These are phyloP conservation scores for Stephania yunnanensis DNA, from an alignment of 164 flowering plant genomes.

Conservation along the genomic window DNA sequence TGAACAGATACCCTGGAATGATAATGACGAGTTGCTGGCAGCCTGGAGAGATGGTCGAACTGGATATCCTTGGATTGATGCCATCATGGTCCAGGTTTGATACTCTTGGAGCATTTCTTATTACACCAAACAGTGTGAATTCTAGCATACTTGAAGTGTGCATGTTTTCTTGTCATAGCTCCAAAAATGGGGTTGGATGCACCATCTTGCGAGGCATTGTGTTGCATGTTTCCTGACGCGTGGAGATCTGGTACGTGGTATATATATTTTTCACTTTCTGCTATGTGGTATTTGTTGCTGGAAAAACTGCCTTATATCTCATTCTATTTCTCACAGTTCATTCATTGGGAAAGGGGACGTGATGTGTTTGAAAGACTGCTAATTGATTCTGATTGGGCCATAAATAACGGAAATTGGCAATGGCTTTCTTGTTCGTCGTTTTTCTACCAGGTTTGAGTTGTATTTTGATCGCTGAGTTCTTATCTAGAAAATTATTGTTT, in stretches of 20 bases:
- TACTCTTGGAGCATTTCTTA: conserved; percentile 6
- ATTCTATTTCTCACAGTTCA: conserved; percentile 39
- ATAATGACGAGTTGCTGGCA: conserved; percentile 47
- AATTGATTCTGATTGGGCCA: conserved; percentile 95
- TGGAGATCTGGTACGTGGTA: conserved; percentile 75
- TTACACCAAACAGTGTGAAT: neutral
- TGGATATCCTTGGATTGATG: conserved; percentile 99
- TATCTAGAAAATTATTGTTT: neutral
- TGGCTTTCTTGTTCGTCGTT: conserved; percentile 98
- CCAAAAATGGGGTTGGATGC: conserved; percentile 96
- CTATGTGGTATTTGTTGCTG: conserved; percentile 28
- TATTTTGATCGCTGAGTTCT: neutral
- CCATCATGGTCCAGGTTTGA: conserved; percentile 90
- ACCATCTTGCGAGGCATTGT: conserved; percentile 92
- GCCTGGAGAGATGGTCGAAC: conserved; percentile 97
- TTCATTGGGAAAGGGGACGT: conserved; percentile 95
- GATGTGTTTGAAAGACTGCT: conserved; percentile 93
- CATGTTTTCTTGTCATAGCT: conserved; percentile 41
- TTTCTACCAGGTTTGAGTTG: conserved; percentile 73
- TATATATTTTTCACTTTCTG: conserved; percentile 25
- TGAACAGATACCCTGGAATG: conserved; percentile 79
- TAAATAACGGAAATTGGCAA: conserved; percentile 91
- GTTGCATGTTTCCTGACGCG: conserved; percentile 97
- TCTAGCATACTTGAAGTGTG: neutral
- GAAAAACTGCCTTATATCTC: conserved; percentile 3